Percentiles rank a stretch among this genome's conserved stretches.
Conservation (phyloP, 331 rosid species). For the Rosa hybrid region DNA sequence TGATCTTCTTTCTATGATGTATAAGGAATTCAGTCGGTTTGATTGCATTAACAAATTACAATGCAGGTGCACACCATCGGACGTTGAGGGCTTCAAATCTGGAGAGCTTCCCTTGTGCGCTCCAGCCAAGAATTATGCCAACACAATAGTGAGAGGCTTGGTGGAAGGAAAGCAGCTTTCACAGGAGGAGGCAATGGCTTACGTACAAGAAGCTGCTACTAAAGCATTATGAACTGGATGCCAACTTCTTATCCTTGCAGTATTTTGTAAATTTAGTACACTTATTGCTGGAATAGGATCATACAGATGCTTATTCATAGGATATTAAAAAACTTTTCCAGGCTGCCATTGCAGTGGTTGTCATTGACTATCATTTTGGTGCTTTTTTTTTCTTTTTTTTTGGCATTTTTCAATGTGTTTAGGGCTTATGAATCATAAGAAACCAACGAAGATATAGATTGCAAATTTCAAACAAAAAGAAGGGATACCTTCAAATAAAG, state of each 20-base stretch:
- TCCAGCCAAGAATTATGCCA: slow-evolving; percentile 59
- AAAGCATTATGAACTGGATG: slow-evolving; percentile 43
- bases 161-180: slow-evolving; percentile 74
- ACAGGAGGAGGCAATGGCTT: slow-evolving; percentile 59
- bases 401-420: neutral
- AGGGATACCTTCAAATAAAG: neutral
- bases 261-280: neutral
- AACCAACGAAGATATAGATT: neutral
- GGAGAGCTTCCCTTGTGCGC: slow-evolving; percentile 54
- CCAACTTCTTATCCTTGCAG: slow-evolving; percentile 14
- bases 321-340: neutral
- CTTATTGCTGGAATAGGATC: neutral
- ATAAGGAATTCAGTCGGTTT: neutral
- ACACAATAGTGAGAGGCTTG: slow-evolving; percentile 59
- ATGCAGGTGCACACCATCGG: slow-evolving; percentile 54
- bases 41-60: neutral
- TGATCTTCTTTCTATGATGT: neutral
- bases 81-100: slow-evolving; percentile 53
- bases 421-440: neutral
- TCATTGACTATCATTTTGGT: neutral
- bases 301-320: neutral
- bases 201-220: slow-evolving; percentile 52
- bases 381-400: neutral
- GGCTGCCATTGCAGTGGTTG: neutral
- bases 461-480: neutral